Conservation (phyloP, 2,329 filamentous ascomycete species). For the Fusarium praegraminearum region DNA sequence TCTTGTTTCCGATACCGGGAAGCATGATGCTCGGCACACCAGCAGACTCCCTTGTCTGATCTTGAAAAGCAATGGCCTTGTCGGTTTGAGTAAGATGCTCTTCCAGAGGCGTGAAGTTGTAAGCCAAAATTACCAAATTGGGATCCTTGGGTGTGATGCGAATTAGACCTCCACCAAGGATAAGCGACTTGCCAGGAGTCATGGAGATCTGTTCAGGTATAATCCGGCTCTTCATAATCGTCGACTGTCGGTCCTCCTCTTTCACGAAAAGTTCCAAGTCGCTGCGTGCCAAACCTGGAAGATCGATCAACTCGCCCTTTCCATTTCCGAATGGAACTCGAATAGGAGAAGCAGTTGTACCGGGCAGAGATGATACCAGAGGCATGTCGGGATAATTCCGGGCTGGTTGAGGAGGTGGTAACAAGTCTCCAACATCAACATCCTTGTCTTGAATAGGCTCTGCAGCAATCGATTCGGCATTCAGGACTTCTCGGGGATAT, state of each 20-base stretch:
- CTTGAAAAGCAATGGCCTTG: slow-evolving; percentile 82
- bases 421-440: slow-evolving; percentile 65
- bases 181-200: slow-evolving; percentile 80
- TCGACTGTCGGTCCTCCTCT: slow-evolving; percentile 70
- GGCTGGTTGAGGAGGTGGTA: slow-evolving; percentile 81
- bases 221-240: slow-evolving; percentile 84
- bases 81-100: slow-evolving; percentile 82
- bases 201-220: slow-evolving; percentile 79
- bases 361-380: slow-evolving; percentile 85
- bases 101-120: slow-evolving; percentile 84
- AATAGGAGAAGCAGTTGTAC: slow-evolving; percentile 95
- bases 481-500: slow-evolving; percentile 26
- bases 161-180: slow-evolving; percentile 84
- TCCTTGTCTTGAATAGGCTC: slow-evolving; percentile 45
- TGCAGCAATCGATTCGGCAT: slow-evolving; percentile 47
- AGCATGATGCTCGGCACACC: slow-evolving; percentile 73
- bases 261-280: slow-evolving; percentile 78
- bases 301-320: slow-evolving; percentile 90
- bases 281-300: slow-evolving; percentile 85
- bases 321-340: slow-evolving; percentile 89
- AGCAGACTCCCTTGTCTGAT: slow-evolving; percentile 67
- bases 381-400: slow-evolving; percentile 86
- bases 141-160: slow-evolving; percentile 80
- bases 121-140: slow-evolving; percentile 77
- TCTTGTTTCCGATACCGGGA: slow-evolving; percentile 67